Evolutionary conservation across 768 basidiomycete genomes (phyloP).

Genomic region (Lactarius hatsudake): DNA sequence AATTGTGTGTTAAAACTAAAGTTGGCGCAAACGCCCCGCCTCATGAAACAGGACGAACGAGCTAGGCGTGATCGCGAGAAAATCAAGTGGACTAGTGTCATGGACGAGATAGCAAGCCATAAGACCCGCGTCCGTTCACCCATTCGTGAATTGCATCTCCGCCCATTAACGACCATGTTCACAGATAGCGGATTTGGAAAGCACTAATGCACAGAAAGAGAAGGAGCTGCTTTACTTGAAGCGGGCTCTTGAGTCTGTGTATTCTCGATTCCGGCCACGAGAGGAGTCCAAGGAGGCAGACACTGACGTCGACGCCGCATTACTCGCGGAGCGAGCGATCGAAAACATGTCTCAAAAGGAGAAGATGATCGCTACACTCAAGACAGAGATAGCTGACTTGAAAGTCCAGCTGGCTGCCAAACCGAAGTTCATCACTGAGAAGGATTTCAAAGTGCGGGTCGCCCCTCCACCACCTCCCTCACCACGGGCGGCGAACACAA

Average conservation of each 20-base stretch:
- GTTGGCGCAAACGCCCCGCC: neutral
- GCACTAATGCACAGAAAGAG: slow-evolving; percentile 48
- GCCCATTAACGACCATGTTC: slow-evolving; percentile 2
- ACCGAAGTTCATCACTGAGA: slow-evolving; percentile 55
- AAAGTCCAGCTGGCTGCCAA: slow-evolving; percentile 51
- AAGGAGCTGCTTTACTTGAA: slow-evolving; percentile 78
- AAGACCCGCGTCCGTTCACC: slow-evolving; percentile 59
- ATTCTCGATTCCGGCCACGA: slow-evolving; percentile 66
- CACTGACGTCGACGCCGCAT: slow-evolving; percentile 59
- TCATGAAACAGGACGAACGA: slow-evolving; percentile 57
- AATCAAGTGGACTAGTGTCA: slow-evolving; percentile 65
- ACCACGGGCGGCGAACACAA: slow-evolving; percentile 33
- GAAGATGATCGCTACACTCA: slow-evolving; percentile 54
- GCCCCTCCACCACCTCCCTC: slow-evolving; percentile 64
- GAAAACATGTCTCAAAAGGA: slow-evolving; percentile 69
- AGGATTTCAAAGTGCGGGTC: slow-evolving; percentile 66
- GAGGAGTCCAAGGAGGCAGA: slow-evolving; percentile 51
- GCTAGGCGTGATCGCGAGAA: slow-evolving; percentile 74
- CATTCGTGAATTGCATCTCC: neutral
- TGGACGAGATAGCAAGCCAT: slow-evolving; percentile 69
- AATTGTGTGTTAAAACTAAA: neutral
- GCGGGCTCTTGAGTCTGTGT: slow-evolving; percentile 84
- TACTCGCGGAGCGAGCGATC: slow-evolving; percentile 68
- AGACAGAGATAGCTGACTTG: slow-evolving; percentile 47
- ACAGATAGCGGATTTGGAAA: slow-evolving; percentile 57